Evolutionary conservation across 148 eudicot genomes (phyloP), one percentile per base, ranked within the genome.

Genomic region (Silene latifolia): DNA sequence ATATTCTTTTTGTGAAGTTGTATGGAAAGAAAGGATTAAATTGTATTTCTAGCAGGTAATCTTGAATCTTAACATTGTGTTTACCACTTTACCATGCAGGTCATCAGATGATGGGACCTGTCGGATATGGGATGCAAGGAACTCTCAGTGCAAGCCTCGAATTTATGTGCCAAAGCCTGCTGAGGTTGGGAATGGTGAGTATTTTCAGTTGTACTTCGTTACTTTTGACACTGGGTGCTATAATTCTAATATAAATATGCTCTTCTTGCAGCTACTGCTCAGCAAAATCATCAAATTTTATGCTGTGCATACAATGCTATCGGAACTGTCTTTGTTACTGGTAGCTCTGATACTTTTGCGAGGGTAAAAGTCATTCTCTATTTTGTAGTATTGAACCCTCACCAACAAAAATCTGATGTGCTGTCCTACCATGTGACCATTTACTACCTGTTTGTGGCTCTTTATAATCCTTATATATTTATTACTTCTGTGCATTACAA

Each of bases 61-160:
- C 20, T 80, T 48, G 60, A 72, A 11, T 15, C 29, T 29, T 27
- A 68, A 72, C 74, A 12, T 15, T 67, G 10, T 71, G 20, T 27
- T 76, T 76, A 75, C 35, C 61, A 60, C 29, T 27, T 76, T 75
- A 75, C 35, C 61, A 60, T 29, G 69, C 79, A 95, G 98, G 76
- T 90, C 98, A 61, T 92, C 98, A 47, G 98, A 95, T 80, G 98
- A 95, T 77, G 98, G 98, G 29, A 91, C 93, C 74, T 95, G 98
- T 82, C 91, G 97, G 64, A 83, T 95, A 48, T 95, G 98, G 98
- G 97, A 95, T 83, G 98, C 96, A 63, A 92, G 98, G 81, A 71
- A 57, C 67, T 90, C 97, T 51, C 90, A 87, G 23, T 75, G 83
- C 70, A 82, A 85, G 74, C 93, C 89, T 72, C 91, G 93, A 44